Evolutionary conservation across 164 flowering plant species (phyloP), one percentile per base, ranked within the genome.

Genomic region (Taxillus chinensis): DNA sequence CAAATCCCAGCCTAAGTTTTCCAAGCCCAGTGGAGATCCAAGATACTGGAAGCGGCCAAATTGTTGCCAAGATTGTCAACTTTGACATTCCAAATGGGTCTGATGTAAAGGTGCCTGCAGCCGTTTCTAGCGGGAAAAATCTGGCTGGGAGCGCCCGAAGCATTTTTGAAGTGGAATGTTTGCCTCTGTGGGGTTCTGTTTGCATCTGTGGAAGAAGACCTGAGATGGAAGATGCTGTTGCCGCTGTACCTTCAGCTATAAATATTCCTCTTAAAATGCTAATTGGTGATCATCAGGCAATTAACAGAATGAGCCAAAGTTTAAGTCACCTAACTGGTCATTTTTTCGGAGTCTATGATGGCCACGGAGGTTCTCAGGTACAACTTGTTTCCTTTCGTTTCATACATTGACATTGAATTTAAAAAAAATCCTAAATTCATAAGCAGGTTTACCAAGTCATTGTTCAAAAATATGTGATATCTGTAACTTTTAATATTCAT

Each of bases 341-440:
- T 52, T 79, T 79, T 42, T 79, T 70, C 59, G 83, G 79, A 3
- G 79, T 79, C 46, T 79, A 77, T 62, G 83, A 79, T 68, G 83
- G 83, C 10, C 83, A 79, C 63, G 83, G 80, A 10, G 80, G 80
- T 42, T 63, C 68, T 59, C 83, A 75, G 83, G 80, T 79, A 62
- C n/a, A 57, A 2, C 61, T 63, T 14, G 13, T 5, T 14, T 13
- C 15, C 12, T 59, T 17, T n/a, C 38, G 2, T n/a, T 53, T 39
- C 2, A 5, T 38, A 3, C 16, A 1, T 54, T 14, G n/a, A 12
- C 55, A 4, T 45, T 14, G 51, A 48, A 7, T 8, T 48, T 8
- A 2, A 48, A 43, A 43, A 43, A 3, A 48, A 48, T 48, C 13
- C 12, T 48, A 7, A 3, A 8, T 27, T 27, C 27, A 27, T 48